A percentile compares a stretch with the other conserved stretches of the same genome.
Evolutionary conservation across 1,284 basidiomycete genomes (phyloP).

Genomic region (Papiliotrema fonsecae): DNA sequence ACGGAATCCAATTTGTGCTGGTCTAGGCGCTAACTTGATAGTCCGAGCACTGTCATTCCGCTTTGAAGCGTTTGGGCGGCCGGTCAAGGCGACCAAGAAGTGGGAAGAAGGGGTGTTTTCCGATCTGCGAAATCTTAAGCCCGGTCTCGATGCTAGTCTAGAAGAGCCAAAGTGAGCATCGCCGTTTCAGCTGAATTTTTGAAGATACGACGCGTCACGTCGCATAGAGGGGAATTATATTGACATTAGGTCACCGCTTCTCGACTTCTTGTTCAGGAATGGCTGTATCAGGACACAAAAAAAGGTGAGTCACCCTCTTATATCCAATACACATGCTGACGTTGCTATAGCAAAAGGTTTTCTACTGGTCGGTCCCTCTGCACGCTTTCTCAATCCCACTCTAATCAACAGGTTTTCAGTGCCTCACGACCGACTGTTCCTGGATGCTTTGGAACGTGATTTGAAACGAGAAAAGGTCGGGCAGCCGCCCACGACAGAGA

Average conservation of each 20-base stretch:
- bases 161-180: constrained; percentile 76
- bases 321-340: background rate
- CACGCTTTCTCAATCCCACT: background rate
- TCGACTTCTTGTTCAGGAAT: constrained; percentile 87
- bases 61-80: constrained; percentile 72
- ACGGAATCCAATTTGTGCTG: too few species aligned
- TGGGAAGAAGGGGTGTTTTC: constrained; percentile 80
- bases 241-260: constrained; percentile 52
- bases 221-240: background rate
- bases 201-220: background rate
- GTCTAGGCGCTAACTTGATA: too few species aligned
- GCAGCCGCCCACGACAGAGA: constrained; percentile 70
- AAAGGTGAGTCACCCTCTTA: constrained; percentile 64
- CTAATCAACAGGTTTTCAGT: constrained; percentile 61
- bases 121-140: constrained; percentile 84
- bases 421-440: constrained; percentile 88
- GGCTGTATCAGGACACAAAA: constrained; percentile 93
- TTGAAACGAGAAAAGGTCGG: constrained; percentile 87
- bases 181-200: background rate
- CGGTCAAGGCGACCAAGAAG: constrained; percentile 42
- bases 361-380: constrained; percentile 67
- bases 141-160: constrained; percentile 78
- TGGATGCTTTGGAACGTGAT: constrained; percentile 87
- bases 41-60: constrained; percentile 82
- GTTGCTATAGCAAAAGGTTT: constrained; percentile 48